These are phyloP conservation scores for Euphorbia celastroides DNA, from an alignment of 441 rosid species.

Conservation along the genomic window DNA sequence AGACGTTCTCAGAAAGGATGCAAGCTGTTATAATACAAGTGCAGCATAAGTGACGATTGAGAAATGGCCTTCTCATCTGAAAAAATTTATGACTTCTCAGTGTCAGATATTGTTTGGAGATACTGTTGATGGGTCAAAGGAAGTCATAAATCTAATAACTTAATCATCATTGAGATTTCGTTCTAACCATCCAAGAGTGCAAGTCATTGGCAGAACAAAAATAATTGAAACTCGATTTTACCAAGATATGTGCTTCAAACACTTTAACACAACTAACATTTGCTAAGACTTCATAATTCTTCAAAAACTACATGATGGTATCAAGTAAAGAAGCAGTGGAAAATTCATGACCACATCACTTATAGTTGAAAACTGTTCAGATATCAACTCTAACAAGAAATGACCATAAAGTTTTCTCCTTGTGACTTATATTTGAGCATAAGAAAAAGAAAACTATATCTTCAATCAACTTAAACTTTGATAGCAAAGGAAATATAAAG, in stretches of 20 bases:
- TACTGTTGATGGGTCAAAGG: too few species aligned
- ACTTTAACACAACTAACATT: not conserved
- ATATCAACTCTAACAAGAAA: not conserved
- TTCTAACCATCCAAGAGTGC: too few species aligned
- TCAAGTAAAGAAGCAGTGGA: not conserved
- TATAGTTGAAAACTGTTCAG: not conserved
- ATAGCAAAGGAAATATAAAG: not conserved
- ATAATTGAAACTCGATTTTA: not conserved
- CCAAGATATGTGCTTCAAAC: not conserved
- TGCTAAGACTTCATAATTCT: too few species aligned
- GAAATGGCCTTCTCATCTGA: not conserved
- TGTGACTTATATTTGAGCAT: not conserved
- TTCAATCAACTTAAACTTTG: not conserved
- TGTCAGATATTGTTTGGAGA: not conserved
- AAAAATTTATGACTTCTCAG: not conserved
- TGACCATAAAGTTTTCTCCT: not conserved
- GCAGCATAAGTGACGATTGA: too few species aligned
- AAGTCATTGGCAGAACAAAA: slow-evolving; percentile 2
- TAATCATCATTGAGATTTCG: too few species aligned
- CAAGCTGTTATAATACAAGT: too few species aligned
- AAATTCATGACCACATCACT: not conserved
- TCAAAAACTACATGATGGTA: not conserved
- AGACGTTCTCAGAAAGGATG: not conserved
- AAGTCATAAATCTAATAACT: too few species aligned
- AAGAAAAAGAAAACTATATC: not conserved